Evolutionary conservation across 805 yeast species (phyloP).

Genomic region (Brettanomyces nanus): DNA sequence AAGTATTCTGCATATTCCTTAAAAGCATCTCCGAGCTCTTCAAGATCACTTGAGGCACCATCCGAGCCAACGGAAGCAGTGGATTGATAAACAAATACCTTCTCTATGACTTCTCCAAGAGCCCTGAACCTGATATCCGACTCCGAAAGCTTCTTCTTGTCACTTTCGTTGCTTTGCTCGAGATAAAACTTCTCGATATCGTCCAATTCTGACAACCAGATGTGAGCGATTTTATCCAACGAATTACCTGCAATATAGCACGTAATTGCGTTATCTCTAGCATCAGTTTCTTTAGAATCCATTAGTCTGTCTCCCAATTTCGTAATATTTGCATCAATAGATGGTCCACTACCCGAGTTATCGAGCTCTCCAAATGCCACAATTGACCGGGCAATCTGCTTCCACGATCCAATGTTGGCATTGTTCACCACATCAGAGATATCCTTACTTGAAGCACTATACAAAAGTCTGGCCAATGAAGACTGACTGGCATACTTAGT

Average conservation of each 20-base stretch:
- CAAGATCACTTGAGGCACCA: slow-evolving; percentile 34
- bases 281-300: slow-evolving; percentile 26
- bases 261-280: slow-evolving; percentile 67
- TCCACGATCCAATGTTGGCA: slow-evolving; percentile 77
- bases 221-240: slow-evolving; percentile 63
- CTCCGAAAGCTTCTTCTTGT: slow-evolving; percentile 37
- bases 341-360: slow-evolving; percentile 29
- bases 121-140: slow-evolving; percentile 82
- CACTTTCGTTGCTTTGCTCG: slow-evolving; percentile 34
- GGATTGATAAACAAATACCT: slow-evolving; percentile 66
- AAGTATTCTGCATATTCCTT: slow-evolving; percentile 77
- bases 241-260: slow-evolving; percentile 78
- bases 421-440: slow-evolving; percentile 67
- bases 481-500: slow-evolving; percentile 40
- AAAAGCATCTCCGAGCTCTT: slow-evolving; percentile 48
- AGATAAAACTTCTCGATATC: slow-evolving; percentile 35
- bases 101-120: slow-evolving; percentile 73
- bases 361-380: slow-evolving; percentile 36
- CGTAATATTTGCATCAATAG: slow-evolving; percentile 47
- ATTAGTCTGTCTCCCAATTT: slow-evolving; percentile 74
- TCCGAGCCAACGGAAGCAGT: slow-evolving; percentile 28
- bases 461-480: slow-evolving; percentile 66
- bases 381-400: slow-evolving; percentile 64
- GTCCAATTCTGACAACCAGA: slow-evolving; percentile 75
- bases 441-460: slow-evolving; percentile 46